Conservation (phyloP, 257 asterid species). For the Schizonepeta tenuifolia region DNA sequence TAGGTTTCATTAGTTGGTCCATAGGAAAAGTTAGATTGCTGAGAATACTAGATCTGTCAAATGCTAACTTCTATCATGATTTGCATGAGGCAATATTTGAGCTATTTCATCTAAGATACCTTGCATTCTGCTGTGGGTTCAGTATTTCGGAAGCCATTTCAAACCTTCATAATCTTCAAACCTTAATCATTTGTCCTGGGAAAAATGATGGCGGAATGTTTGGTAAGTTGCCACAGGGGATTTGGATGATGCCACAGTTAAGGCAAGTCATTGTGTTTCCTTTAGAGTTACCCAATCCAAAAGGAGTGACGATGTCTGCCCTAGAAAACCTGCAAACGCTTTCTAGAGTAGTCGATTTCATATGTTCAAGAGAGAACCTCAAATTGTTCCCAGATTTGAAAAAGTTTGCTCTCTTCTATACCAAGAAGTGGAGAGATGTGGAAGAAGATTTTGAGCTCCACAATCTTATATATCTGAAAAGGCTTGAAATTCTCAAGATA, state of each 20-base stretch:
- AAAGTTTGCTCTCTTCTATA: neutral
- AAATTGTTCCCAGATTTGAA: neutral
- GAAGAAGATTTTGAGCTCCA: neutral
- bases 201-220: too few relatives aligned
- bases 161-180: too few relatives aligned
- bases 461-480: neutral
- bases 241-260: too few relatives aligned
- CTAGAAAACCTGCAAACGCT: too few relatives aligned
- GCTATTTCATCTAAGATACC: constrained; percentile 5
- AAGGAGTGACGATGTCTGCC: too few relatives aligned
- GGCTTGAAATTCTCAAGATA: neutral
- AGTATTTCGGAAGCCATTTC: too few relatives aligned
- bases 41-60: neutral
- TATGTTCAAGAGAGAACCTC: neutral
- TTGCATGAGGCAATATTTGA: neutral
- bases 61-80: neutral
- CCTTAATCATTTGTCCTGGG: too few relatives aligned
- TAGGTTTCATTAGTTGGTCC: neutral
- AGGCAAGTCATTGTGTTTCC: too few relatives aligned
- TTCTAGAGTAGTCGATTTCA: too few relatives aligned
- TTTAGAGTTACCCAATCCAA: too few relatives aligned
- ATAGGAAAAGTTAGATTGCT: neutral
- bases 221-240: too few relatives aligned
- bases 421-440: neutral
- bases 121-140: neutral